Conservation (phyloP, 2,329 filamentous ascomycete species). For the Fusarium goolgardi region DNA sequence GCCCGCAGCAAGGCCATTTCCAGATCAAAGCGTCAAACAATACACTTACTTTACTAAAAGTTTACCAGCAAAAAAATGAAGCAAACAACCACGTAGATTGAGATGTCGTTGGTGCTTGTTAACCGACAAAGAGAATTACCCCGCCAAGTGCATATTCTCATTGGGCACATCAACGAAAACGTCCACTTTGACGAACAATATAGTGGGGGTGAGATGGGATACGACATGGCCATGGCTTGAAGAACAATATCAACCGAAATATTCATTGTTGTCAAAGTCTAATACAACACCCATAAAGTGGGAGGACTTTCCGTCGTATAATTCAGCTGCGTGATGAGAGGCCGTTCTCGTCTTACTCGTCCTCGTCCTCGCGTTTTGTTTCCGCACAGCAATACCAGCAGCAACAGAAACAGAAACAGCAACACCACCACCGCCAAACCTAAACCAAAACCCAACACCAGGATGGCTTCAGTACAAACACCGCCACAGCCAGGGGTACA, state of each 20-base stretch:
- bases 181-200: conserved; percentile 28
- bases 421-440: not conserved
- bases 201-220: conserved; percentile 44
- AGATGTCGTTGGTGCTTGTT: conserved; percentile 33
- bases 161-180: conserved; percentile 24
- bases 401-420: conserved; percentile 20
- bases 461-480: conserved; percentile 31
- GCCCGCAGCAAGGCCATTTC: not conserved
- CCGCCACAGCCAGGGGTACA: conserved; percentile 14
- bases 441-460: conserved; percentile 24
- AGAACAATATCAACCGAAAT: conserved; percentile 47
- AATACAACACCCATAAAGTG: conserved; percentile 27
- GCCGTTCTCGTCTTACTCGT: conserved; percentile 45
- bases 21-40: conserved; percentile 11
- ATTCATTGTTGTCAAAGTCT: conserved; percentile 21
- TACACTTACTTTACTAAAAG: not conserved
- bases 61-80: not conserved
- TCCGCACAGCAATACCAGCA: conserved; percentile 38
- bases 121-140: conserved; percentile 42
- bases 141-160: conserved; percentile 36
- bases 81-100: conserved; percentile 7
- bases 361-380: conserved; percentile 51
- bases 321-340: conserved; percentile 48
- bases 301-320: conserved; percentile 27
- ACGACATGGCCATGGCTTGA: conserved; percentile 41